Evolutionary conservation across 257 asterid species (phyloP).

Genomic region (Capsicum chinense): DNA sequence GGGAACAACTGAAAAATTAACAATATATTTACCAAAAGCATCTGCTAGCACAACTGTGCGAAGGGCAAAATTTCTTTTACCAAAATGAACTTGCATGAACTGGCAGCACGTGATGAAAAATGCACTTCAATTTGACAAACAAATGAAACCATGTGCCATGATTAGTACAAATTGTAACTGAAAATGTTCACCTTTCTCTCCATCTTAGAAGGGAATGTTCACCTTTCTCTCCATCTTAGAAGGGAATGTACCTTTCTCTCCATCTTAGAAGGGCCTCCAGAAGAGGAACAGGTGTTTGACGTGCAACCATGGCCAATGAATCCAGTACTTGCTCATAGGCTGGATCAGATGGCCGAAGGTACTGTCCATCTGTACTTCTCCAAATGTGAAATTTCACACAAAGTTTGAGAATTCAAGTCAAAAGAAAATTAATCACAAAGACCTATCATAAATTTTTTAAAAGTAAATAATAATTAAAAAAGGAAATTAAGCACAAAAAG

Average conservation of each 20-base stretch:
- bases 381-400: slow-evolving; percentile 17
- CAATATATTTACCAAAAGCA: slow-evolving; percentile 4
- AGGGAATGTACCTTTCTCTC: too few relatives aligned
- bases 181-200: slow-evolving; percentile 79
- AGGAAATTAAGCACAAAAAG: not conserved
- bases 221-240: too few relatives aligned
- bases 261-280: slow-evolving; percentile 71
- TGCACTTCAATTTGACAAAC: slow-evolving; percentile 13
- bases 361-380: slow-evolving; percentile 84
- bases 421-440: slow-evolving; percentile 7
- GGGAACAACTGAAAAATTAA: not conserved
- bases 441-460: not conserved
- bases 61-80: not conserved
- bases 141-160: not conserved
- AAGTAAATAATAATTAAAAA: not conserved
- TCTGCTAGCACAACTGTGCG: not conserved
- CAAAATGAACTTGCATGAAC: slow-evolving; percentile 11
- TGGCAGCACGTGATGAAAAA: not conserved
- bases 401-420: not conserved
- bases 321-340: slow-evolving; percentile 98
- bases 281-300: slow-evolving; percentile 97
- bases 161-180: slow-evolving; percentile 25
- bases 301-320: slow-evolving; percentile 99
- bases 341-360: slow-evolving; percentile 98
- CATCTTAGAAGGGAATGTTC: slow-evolving; percentile 50